Evolutionary conservation across 2,329 filamentous ascomycete genomes (phyloP), one percentile per base, ranked within the genome.

Genomic region (Calonectria fujianensis): DNA sequence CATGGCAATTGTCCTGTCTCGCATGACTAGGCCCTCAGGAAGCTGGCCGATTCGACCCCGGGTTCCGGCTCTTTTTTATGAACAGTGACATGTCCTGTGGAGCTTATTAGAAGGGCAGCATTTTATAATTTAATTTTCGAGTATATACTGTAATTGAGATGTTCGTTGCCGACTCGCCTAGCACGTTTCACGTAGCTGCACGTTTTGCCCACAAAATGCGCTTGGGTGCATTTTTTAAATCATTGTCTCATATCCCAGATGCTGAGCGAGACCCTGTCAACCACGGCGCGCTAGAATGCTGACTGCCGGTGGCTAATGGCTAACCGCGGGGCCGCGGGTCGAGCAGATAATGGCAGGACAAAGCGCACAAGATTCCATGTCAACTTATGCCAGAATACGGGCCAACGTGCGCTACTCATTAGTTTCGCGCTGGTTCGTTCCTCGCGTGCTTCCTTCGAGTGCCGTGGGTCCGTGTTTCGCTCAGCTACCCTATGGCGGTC

Each of bases 121-220:
- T 61, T 61, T 48, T 48, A 24, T 63, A 63, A 27, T 41, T 63
- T 63, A 63, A 41, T 41, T 16, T 39, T 63, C 37, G 14, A 29
- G 57, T 63, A 63, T 29, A 63, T 63, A 63, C 24, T 39, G n/a
- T 63, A 63, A 41, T 63, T 63, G 39, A 29, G 57, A 63, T 63
- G 37, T 41, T 63, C 35, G 37, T 27, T 39, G 14, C 16, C 35
- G 14, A 39, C 11, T 27, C 14, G 39, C 16, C n/a, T 41, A 63
- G 57, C 57, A 41, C 2, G 57, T 63, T 63, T 63, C 57, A 31
- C 20, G 13, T 11, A 24, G 35, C 57, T 63, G 57, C 35, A 41
- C 3, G 24, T 29, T 29, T 4, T 29, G 57, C n/a, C n/a, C 35
- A 31, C 57, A 27, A 9, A 37, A 63, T 39, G 41, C 57, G 57